Evolutionary conservation across 441 rosid species (phyloP), one percentile per base, ranked within the genome.

Genomic region (Arabidopsis hybrid): DNA sequence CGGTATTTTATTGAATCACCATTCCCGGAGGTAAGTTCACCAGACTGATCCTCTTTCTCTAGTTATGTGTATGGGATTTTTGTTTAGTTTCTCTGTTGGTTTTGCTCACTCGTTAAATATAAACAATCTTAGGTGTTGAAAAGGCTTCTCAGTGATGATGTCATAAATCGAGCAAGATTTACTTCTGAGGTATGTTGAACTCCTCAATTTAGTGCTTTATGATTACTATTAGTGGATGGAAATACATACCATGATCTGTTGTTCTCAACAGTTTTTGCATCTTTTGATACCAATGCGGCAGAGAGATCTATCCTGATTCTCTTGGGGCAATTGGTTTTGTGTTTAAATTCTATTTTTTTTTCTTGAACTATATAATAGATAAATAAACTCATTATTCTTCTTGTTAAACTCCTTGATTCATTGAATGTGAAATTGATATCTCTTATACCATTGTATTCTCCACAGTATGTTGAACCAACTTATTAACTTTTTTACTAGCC

Each of bases 1-100:
- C 82, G 88, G 1, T 95, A 90, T 79, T 83, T 89, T 42, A 77
- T 93, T 14, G 99, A 95, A 70, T 95, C 95, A 7, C 98, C 97
- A 45, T 95, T 88, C 74, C 91, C 96, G 0, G 97, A 93, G 84
- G 99, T 80, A 86, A 80, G 84, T 73, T 81, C 17, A 16, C 16
- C 16, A 2, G 7, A 26, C 76, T 21, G 26, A 21, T 21, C 26
- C 26, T 21, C 26, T 21, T 21, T 21, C 26, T 21, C 26, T 21
- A 21, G 26, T 21, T 21, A 21, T 60, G 18, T 50, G 0, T 47
- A 29, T 36, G 35, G 35, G 43, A 17, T 63, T 12, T 60, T 16
- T n/a, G 69, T 18, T 57, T 49, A 1, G 1, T 4, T 68, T 63
- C 0, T 10, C 31, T 0, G 8, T 69, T 57, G 43, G 6, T 18